Evolutionary conservation across 257 asterid genomes (phyloP), one percentile per base, ranked within the genome.

Genomic region (Solanum sitiens): DNA sequence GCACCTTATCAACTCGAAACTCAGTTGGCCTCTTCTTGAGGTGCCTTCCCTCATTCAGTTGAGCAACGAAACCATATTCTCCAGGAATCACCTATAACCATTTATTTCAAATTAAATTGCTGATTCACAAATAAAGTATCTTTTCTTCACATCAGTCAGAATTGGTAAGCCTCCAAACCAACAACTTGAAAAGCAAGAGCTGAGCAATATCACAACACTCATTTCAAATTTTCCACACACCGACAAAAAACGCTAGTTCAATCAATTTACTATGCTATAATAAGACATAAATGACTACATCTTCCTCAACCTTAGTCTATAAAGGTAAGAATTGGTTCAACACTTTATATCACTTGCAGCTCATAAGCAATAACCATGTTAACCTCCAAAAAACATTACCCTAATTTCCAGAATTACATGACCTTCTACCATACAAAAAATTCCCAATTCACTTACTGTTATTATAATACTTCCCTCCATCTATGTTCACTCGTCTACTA

Each of bases 21-120:
- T 97, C 99, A 0, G 98, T 95, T 30, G 98, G 99, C 98, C 99
- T 93, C 91, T 97, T 97, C 95, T 95, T 95, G 70, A 97, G 95
- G 93, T 97, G 99, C 93, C 99, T 91, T 83, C 99, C 99, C 92
- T 97, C 98, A 50, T 97, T 97, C 86, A 97, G 93, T 92, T 97
- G 99, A 2, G 99, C 99, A 50, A 97, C 88, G 40, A 97, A 95
- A 30, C 98, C 98, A 89, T 93, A 93, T 75, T 94, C 90, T 86
- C 98, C 99, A 11, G 99, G 96, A 91, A 97, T 97, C 87, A 97
- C 98, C 98, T 97, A 85, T 7, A 47, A 7, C 68, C 40, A 80
- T 80, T 80, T 80, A 47, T 45, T 9, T 30, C 44, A 80, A 80
- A 80, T 80, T 16, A 47, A 79, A 44, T 1, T 45, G 84, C 10